Conservation (phyloP, 257 asterid species). For the Eustoma russellianum region DNA sequence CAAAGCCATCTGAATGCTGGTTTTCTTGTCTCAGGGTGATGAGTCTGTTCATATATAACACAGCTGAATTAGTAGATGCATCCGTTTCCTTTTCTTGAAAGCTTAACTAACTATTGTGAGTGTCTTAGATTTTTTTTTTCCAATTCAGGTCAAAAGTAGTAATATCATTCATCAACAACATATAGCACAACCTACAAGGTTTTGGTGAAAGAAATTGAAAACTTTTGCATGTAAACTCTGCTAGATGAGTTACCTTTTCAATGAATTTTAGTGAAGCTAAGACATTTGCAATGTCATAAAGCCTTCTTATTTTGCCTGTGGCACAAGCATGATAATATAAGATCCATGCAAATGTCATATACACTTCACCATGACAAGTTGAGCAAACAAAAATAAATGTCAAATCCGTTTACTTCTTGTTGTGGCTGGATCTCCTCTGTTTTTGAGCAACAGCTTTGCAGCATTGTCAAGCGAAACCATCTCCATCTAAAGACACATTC, state of each 20-base stretch:
- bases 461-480: constrained; percentile 94
- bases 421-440: constrained; percentile 75
- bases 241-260: constrained; percentile 53
- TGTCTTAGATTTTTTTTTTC: too few species aligned
- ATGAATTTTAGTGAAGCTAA: constrained; percentile 90
- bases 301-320: constrained; percentile 93
- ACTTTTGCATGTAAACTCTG: neutral
- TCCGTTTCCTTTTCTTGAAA: neutral
- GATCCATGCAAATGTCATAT: neutral
- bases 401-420: constrained; percentile 55
- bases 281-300: constrained; percentile 92
- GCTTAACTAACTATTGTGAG: too few species aligned
- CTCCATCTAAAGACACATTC: constrained; percentile 45
- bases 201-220: too few species aligned
- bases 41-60: constrained; percentile 39
- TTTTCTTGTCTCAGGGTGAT: constrained; percentile 88
- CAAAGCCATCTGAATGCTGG: constrained; percentile 96
- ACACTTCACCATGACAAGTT: neutral
- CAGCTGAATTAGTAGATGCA: neutral
- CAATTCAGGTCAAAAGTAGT: neutral
- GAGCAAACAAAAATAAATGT: neutral
- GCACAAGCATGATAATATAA: constrained; percentile 10
- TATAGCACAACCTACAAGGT: too few species aligned
- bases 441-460: constrained; percentile 85
- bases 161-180: neutral